Percentiles rank a stretch among this genome's conserved stretches.
Evolutionary conservation across 805 yeast genomes (phyloP).

Genomic region (Alloascoidea africana): DNA sequence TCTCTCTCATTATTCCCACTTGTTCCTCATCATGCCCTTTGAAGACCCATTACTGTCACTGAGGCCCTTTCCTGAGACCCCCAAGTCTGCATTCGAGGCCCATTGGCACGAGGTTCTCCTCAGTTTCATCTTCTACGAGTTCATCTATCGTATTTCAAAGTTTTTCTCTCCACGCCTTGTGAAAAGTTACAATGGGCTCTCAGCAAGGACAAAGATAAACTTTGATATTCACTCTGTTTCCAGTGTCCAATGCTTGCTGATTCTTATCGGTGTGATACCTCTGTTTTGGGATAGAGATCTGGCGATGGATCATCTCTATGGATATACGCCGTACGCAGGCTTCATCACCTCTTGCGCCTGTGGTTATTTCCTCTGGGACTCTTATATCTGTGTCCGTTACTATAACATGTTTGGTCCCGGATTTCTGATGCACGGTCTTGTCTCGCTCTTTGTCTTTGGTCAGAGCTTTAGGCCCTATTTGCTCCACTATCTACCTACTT

Average conservation of each 20-base stretch:
- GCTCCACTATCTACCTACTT: conserved; percentile 70
- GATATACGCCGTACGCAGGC: conserved; percentile 61
- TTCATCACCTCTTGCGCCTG: conserved; percentile 55
- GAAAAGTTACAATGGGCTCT: conserved; percentile 32
- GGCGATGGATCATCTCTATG: conserved; percentile 28
- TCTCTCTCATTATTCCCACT: not conserved
- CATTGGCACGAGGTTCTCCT: conserved; percentile 49
- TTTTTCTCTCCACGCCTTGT: conserved; percentile 30
- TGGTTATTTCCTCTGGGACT: conserved; percentile 92
- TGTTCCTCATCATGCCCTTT: too few species aligned
- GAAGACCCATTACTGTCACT: not conserved
- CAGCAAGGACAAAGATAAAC: conserved; percentile 33
- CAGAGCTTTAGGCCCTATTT: conserved; percentile 57
- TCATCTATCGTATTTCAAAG: conserved; percentile 38
- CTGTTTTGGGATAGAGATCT: conserved; percentile 43
- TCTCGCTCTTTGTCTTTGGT: conserved; percentile 62
- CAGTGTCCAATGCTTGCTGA: conserved; percentile 63
- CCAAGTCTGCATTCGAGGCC: not conserved
- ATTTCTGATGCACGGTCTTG: conserved; percentile 70
- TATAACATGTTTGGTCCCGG: conserved; percentile 63
- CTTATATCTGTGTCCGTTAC: conserved; percentile 48
- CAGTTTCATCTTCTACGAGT: conserved; percentile 45
- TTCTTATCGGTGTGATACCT: conserved; percentile 46
- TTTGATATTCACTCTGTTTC: conserved; percentile 89
- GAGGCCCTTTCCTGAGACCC: not conserved